Conservation (phyloP, 1,139 yeast species). For the Diutina rugosa region DNA sequence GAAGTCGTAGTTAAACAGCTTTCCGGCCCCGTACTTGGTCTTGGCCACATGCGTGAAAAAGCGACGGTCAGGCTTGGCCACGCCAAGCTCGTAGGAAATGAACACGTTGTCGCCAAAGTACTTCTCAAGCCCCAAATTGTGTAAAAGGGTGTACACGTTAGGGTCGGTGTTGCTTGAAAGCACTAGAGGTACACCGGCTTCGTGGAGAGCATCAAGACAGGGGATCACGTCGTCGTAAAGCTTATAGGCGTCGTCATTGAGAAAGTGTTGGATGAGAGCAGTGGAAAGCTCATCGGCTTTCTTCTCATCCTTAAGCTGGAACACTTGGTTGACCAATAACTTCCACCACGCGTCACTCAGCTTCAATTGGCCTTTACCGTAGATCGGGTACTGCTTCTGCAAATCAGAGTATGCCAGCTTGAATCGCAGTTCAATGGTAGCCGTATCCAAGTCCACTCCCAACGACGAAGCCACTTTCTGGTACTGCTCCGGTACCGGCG, state of each 20-base stretch:
- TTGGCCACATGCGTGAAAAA: constrained; percentile 30
- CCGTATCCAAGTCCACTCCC: constrained; percentile 25
- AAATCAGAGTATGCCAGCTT: constrained; percentile 16
- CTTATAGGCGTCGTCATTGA: constrained; percentile 36
- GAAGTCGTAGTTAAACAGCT: constrained; percentile 2
- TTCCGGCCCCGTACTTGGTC: not conserved
- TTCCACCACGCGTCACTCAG: constrained; percentile 45
- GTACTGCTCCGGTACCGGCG: constrained; percentile 41
- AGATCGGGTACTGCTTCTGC: constrained; percentile 36
- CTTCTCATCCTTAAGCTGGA: constrained; percentile 15
- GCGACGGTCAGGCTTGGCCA: constrained; percentile 34
- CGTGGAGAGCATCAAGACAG: constrained; percentile 22
- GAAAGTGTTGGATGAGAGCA: constrained; percentile 33
- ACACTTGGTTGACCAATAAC: constrained; percentile 29
- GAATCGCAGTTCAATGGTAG: constrained; percentile 15
- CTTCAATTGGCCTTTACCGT: constrained; percentile 31
- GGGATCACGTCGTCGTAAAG: constrained; percentile 42
- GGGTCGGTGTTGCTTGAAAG: constrained; percentile 53
- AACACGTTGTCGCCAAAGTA: constrained; percentile 28
- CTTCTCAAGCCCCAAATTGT: constrained; percentile 27
- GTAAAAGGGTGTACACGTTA: constrained; percentile 27
- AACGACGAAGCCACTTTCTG: constrained; percentile 28
- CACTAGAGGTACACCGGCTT: constrained; percentile 22
- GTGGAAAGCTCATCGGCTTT: constrained; percentile 16
- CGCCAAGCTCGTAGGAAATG: constrained; percentile 42